A percentile compares a stretch with the other conserved stretches of the same genome.
Evolutionary conservation across 495 filamentous ascomycete species (phyloP).

Genomic region (Penicillium tannophilum): DNA sequence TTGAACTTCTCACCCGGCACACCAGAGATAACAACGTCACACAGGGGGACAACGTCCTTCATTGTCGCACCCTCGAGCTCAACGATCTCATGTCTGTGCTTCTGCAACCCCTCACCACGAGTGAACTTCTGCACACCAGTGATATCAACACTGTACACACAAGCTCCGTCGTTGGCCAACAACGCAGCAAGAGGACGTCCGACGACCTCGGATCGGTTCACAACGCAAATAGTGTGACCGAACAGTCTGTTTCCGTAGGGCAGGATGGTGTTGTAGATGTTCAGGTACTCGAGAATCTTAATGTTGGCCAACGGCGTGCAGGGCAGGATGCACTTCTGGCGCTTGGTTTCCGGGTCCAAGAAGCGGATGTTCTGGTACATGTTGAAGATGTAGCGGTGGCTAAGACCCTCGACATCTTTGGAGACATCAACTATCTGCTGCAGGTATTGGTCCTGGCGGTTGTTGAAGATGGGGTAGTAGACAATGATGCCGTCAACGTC

Average conservation of each 20-base stretch:
- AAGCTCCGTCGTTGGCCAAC: constrained; percentile 93
- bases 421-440: constrained; percentile 87
- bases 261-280: constrained; percentile 95
- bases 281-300: constrained; percentile 93
- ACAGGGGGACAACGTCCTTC: constrained; percentile 78
- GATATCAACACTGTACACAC: constrained; percentile 92
- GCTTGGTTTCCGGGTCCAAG: constrained; percentile 73
- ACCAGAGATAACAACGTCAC: constrained; percentile 92
- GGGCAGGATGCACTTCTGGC: constrained; percentile 86
- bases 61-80: constrained; percentile 74
- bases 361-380: constrained; percentile 99
- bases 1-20: constrained; percentile 88
- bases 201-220: constrained; percentile 94
- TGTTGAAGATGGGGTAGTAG: constrained; percentile 97
- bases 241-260: constrained; percentile 91
- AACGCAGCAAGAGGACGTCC: constrained; percentile 92
- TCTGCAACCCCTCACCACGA: constrained; percentile 79
- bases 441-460: constrained; percentile 84
- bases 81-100: constrained; percentile 77
- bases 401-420: constrained; percentile 96
- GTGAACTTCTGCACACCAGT: constrained; percentile 91
- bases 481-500: constrained; percentile 91
- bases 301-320: constrained; percentile 95
- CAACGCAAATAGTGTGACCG: constrained; percentile 88
- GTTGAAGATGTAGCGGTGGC: constrained; percentile 93